Percentiles rank a stretch among this genome's conserved stretches.
Conservation (phyloP, 2,329 filamentous ascomycete species). For the Calonectria montana region DNA sequence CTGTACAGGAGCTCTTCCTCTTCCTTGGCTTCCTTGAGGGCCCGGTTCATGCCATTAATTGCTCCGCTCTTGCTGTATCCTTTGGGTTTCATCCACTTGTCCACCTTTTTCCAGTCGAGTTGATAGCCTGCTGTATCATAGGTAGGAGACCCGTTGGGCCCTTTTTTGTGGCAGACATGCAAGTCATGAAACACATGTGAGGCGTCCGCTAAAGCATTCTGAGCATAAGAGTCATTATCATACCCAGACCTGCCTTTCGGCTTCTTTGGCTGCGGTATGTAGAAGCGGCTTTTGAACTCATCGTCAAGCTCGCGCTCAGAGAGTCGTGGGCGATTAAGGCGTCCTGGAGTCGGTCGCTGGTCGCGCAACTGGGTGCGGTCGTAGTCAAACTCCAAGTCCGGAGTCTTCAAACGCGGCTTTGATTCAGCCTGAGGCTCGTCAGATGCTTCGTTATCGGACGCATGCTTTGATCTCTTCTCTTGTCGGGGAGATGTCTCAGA, state of each 20-base stretch:
- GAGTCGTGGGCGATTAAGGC: constrained; percentile 13
- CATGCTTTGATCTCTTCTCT: background rate
- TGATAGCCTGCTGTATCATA: constrained; percentile 32
- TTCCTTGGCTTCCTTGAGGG: background rate
- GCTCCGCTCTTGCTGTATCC: constrained; percentile 20
- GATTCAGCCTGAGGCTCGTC: background rate
- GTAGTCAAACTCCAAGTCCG: constrained; percentile 30
- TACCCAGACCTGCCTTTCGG: background rate
- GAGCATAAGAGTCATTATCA: background rate
- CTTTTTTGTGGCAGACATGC: constrained; percentile 30
- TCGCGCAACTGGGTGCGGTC: constrained; percentile 29
- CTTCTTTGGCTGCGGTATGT: constrained; percentile 14
- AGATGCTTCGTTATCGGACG: background rate
- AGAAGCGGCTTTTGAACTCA: constrained; percentile 24
- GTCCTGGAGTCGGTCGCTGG: constrained; percentile 28
- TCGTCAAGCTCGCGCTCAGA: background rate
- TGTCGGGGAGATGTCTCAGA: background rate
- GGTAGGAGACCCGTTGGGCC: constrained; percentile 24
- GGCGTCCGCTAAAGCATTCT: background rate
- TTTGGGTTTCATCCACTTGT: constrained; percentile 28
- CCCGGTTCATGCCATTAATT: constrained; percentile 20
- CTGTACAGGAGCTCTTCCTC: background rate
- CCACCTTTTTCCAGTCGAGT: constrained; percentile 32
- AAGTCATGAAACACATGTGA: constrained; percentile 18
- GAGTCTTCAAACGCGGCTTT: constrained; percentile 15